Base-by-base conservation (phyloP, 345 rosid genomes). In the Populus deltoides region DNA sequence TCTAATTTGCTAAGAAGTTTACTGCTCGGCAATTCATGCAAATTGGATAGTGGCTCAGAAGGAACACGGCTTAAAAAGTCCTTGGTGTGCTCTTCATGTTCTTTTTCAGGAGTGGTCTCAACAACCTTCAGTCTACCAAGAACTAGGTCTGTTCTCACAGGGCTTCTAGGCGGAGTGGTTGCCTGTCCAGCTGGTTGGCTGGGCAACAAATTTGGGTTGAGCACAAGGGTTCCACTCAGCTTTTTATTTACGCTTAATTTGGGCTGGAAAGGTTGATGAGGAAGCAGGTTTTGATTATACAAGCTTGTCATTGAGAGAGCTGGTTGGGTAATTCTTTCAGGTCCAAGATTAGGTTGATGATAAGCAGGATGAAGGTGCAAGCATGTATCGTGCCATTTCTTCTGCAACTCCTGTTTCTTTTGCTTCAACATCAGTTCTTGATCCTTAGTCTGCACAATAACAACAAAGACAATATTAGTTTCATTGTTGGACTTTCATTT, bases 351-450 rank as follows among this genome's bases (percentile, higher is more conserved):
- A 6, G 79, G 79, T 36, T 78, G 90, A 79, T 91, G 97, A 76
- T 89, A 84, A 68, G 81, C 85, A 20, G 93, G 92, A 83, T 95
- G 99, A 67, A 86, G 83, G 53, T 66, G 87, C 80, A 78, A 75
- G 86, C 99, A 96, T 22, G 85, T 75, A 35, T 91, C 90, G 31
- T 86, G 89, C 98, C 98, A 96, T 84, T 91, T 93, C 89, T 86
- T 93, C 76, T 89, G 94, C 80, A 96, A 79, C 67, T 92, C 98
- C 62, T 75, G 76, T 62, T 79, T 84, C 85, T 81, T 92, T 79
- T 86, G 90, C 79, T 85, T 87, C 86, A 29, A 57, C 20, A 86
- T 59, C 72, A 83, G 39, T 65, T 90, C 92, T 75, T 85, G 88
- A 83, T 92, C 93, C 85, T 91, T 92, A 7, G 51, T 73, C 98